Base-by-base conservation (phyloP, 2,329 filamentous ascomycete genomes). In the Didymella pinodella region DNA sequence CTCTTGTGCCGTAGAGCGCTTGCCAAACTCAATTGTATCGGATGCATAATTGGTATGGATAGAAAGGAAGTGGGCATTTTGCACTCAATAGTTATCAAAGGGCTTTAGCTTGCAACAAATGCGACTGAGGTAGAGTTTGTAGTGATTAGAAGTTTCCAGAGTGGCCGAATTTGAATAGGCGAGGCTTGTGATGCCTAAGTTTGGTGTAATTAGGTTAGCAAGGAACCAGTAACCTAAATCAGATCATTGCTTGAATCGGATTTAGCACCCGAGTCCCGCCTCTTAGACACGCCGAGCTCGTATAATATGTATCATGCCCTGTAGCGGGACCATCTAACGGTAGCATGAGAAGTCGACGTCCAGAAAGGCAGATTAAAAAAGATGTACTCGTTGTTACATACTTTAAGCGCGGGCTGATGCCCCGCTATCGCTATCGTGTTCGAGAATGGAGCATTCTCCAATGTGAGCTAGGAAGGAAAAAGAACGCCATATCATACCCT, bases 401-500 rank as follows among this genome's bases (percentile, higher is more conserved):
- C 20, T 29, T 36, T 8, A 14, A 26, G 11, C 10, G 22, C 40
- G 36, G 6, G 26, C 18, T 14, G 2, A 34, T 45, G 38, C 12
- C 31, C 10, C 16, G 25, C 22, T 44, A 22, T 44, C 20, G 49
- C 49, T 45, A 20, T 26, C 31, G 26, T 18, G 29, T 29, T 3
- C n/a, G 41, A 32, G 25, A 18, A n/a, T 20, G 18, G 29, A 20
- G 28, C 50, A 55, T 52, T 29, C 38, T n/a, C 16, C 7, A 26
- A 22, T 16, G 10, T 14, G n/a, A 14, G 14, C 20, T 45, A 8
- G 22, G 25, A 25, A 22, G n/a, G 8, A 43, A n/a, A 18, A 8
- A 40, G 31, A 48, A 54, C 45, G 56, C 56, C 56, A 32, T 40
- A 18, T 54, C 11, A 32, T 16, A 36, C 48, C 45, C n/a, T 54